These are phyloP conservation scores for Trichoderma asperelloides DNA, from an alignment of 495 filamentous ascomycete genomes.

Conservation along the genomic window DNA sequence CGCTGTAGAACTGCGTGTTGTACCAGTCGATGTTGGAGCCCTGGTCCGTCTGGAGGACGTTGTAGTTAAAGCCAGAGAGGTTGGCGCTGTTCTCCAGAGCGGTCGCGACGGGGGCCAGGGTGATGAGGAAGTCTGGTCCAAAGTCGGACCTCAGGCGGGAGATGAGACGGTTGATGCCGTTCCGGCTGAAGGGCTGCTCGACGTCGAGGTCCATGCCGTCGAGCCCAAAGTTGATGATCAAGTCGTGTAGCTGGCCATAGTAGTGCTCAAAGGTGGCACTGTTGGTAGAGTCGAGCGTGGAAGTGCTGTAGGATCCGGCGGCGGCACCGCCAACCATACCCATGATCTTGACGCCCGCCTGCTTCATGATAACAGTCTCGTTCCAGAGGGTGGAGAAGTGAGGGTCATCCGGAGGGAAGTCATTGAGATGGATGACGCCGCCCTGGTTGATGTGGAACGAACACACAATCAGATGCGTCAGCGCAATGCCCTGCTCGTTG, in stretches of 20 bases:
- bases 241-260: conserved; percentile 53
- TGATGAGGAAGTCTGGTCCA: conserved; percentile 61
- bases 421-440: conserved; percentile 60
- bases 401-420: conserved; percentile 53
- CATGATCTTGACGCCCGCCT: conserved; percentile 59
- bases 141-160: conserved; percentile 67
- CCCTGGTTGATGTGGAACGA: conserved; percentile 73
- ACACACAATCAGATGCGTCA: conserved; percentile 70
- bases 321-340: conserved; percentile 84
- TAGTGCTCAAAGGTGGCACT: conserved; percentile 49
- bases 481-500: conserved; percentile 36
- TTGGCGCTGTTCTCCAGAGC: conserved; percentile 52
- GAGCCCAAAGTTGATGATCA: conserved; percentile 51
- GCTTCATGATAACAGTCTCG: conserved; percentile 58
- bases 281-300: background rate
- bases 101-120: conserved; percentile 69
- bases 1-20: conserved; percentile 79
- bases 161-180: conserved; percentile 64
- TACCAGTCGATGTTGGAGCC: conserved; percentile 57
- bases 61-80: conserved; percentile 64
- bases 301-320: conserved; percentile 45
- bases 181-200: conserved; percentile 66
- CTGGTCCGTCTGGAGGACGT: conserved; percentile 42
- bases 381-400: conserved; percentile 56
- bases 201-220: conserved; percentile 80